Percentiles rank a stretch among this genome's conserved stretches.
These are phyloP conservation scores for Fusarium solani-melongenae DNA, from an alignment of 2,329 filamentous ascomycete genomes.

Conservation along the genomic window DNA sequence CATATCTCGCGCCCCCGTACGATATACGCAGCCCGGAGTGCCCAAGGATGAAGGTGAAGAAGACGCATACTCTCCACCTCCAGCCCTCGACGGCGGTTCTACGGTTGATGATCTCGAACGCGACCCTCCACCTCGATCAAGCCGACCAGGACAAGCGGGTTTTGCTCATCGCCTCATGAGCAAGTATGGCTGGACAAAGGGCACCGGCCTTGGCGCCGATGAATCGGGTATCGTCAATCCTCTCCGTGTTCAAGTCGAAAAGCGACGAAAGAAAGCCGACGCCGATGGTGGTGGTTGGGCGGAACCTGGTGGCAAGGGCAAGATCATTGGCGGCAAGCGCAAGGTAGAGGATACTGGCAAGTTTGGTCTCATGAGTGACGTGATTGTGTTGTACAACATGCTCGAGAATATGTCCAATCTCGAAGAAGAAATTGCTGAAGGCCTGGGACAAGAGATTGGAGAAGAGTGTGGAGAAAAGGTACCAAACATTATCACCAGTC, in stretches of 20 bases:
- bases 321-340: slow-evolving; percentile 82
- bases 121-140: slow-evolving; percentile 62
- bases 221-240: slow-evolving; percentile 87
- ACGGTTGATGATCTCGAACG: slow-evolving; percentile 49
- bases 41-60: slow-evolving; percentile 51
- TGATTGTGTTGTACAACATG: slow-evolving; percentile 87
- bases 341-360: slow-evolving; percentile 58
- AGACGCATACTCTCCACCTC: slow-evolving; percentile 56
- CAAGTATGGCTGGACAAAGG: slow-evolving; percentile 94
- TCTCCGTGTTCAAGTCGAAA: slow-evolving; percentile 85
- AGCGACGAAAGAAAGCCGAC: slow-evolving; percentile 82
- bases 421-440: slow-evolving; percentile 78
- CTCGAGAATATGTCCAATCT: slow-evolving; percentile 83
- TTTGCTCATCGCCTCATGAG: slow-evolving; percentile 90
- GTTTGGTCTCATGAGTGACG: slow-evolving; percentile 81
- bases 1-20: slow-evolving; percentile 82
- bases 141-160: slow-evolving; percentile 80
- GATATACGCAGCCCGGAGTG: slow-evolving; percentile 63
- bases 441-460: slow-evolving; percentile 92
- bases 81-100: slow-evolving; percentile 60
- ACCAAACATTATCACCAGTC: not conserved
- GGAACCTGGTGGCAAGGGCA: slow-evolving; percentile 75
- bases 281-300: slow-evolving; percentile 83
- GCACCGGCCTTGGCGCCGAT: slow-evolving; percentile 85
- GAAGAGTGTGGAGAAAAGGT: slow-evolving; percentile 90